These are phyloP conservation scores for Lachancea meyersii DNA, from an alignment of 805 yeast genomes.

Conservation along the genomic window DNA sequence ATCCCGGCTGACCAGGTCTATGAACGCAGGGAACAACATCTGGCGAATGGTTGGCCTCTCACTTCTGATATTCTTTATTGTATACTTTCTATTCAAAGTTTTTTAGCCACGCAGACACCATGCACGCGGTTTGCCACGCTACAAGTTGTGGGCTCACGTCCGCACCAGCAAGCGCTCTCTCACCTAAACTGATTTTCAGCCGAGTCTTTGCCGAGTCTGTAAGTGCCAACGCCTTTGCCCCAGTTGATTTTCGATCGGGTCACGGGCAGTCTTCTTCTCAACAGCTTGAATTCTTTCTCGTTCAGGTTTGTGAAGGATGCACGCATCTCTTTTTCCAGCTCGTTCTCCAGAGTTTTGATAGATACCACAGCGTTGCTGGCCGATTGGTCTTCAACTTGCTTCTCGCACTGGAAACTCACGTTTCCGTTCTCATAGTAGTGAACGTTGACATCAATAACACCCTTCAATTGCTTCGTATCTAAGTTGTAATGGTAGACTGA, in stretches of 20 bases:
- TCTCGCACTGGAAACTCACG: slow-evolving; percentile 60
- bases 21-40: slow-evolving; percentile 52
- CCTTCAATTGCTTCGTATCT: slow-evolving; percentile 36
- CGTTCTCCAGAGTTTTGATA: slow-evolving; percentile 53
- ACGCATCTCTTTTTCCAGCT: slow-evolving; percentile 53
- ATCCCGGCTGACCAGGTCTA: slow-evolving; percentile 46
- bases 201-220: slow-evolving; percentile 78
- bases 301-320: slow-evolving; percentile 64
- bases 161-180: not conserved
- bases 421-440: slow-evolving; percentile 97
- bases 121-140: not conserved
- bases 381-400: slow-evolving; percentile 29
- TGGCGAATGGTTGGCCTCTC: slow-evolving; percentile 56
- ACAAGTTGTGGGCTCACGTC: not conserved
- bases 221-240: slow-evolving; percentile 90
- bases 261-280: slow-evolving; percentile 87
- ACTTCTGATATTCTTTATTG: slow-evolving; percentile 45
- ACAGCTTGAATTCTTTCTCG: slow-evolving; percentile 71
- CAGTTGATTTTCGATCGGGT: slow-evolving; percentile 88
- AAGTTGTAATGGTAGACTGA: slow-evolving; percentile 50
- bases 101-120: slow-evolving; percentile 25
- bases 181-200: slow-evolving; percentile 36
- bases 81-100: slow-evolving; percentile 50
- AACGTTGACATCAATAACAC: slow-evolving; percentile 60
- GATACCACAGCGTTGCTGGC: slow-evolving; percentile 32